Evolutionary conservation across 495 filamentous ascomycete species (phyloP), one percentile per base, ranked within the genome.

Genomic region (Hypoxylon trugodes): DNA sequence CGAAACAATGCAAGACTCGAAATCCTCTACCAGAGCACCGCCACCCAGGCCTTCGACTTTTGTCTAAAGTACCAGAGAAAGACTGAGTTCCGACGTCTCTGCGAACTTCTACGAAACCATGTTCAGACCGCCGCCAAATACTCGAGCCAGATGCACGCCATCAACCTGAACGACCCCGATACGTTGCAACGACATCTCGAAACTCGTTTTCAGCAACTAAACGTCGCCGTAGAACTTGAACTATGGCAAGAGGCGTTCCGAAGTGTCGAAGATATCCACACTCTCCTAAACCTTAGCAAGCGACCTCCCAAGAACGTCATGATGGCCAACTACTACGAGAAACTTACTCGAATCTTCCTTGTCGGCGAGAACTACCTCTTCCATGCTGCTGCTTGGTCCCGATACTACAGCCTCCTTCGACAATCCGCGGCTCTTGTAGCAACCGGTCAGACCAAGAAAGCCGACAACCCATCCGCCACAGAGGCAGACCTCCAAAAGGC

Each of bases 301-400:
- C 90, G 94, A 46, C 93, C 93, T 33, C 90, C 95, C n/a, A 97
- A 97, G 88, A 97, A 97, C 76, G 84, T 97, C 64, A 97, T 98
- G 93, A 98, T 98, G 95, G 95, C 96, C 76, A 98, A 98, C 80
- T 98, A 98, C 86, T 98, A 98, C 79, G 96, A 98, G 83, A 97
- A 97, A 79, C 85, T 98, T 47, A 96, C 95, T 32, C 87, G 92
- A 42, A 98, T 98, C 73, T 98, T 98, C 83, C 86, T 98, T 33
- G 96, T 98, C 65, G 96, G 93, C 76, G 96, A 97, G 80, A 98
- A 98, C 79, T 98, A 97, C 73, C 87, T 98, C 22, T 98, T 98
- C 89, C 95, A 98, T 73, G 95, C 95, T 63, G 95, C 95, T 37
- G 93, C 95, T 43, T 98, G 90, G 90, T 93, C 91, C 62, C 86